phyloP scores from a whole-genome alignment of 2,329 filamentous ascomycete species.

The Curvularia verruculosa region DNA sequence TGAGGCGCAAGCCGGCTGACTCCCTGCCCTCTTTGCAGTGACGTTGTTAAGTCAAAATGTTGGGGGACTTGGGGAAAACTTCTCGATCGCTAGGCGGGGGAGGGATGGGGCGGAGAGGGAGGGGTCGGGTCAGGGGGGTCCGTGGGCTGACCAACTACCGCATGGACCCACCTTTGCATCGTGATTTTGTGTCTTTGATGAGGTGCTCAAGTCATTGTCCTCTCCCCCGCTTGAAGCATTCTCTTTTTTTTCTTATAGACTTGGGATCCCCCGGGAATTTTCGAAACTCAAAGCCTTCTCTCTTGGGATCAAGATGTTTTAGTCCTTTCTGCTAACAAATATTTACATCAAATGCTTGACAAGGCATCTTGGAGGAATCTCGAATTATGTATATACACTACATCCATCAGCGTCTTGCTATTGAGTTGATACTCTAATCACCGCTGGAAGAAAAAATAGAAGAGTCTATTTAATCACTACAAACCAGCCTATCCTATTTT shows the following conservation, averaged over 20 bases:
- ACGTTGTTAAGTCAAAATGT: constrained; percentile 26
- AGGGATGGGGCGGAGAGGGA: constrained; percentile 1
- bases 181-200: not conserved
- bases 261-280: not conserved
- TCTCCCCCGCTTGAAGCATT: not conserved
- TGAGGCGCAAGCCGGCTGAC: too few relatives aligned
- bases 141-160: constrained; percentile 19
- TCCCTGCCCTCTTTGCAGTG: constrained; percentile 25
- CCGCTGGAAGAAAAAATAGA: too few relatives aligned
- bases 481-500: not conserved
- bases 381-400: too few relatives aligned
- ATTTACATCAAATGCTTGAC: not conserved
- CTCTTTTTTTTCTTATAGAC: not conserved
- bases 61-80: constrained; percentile 21
- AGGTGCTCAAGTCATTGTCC: not conserved
- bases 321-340: not conserved
- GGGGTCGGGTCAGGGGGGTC: not conserved
- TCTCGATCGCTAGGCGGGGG: constrained; percentile 23
- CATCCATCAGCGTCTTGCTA: not conserved
- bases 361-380: not conserved
- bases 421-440: not conserved
- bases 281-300: not conserved
- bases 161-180: not conserved
- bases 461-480: not conserved
- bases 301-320: not conserved